Percentiles rank a stretch among this genome's conserved stretches.
These are phyloP conservation scores for Sclerotiophoma versabilis DNA, from an alignment of 2,329 filamentous ascomycete genomes.

Conservation along the genomic window DNA sequence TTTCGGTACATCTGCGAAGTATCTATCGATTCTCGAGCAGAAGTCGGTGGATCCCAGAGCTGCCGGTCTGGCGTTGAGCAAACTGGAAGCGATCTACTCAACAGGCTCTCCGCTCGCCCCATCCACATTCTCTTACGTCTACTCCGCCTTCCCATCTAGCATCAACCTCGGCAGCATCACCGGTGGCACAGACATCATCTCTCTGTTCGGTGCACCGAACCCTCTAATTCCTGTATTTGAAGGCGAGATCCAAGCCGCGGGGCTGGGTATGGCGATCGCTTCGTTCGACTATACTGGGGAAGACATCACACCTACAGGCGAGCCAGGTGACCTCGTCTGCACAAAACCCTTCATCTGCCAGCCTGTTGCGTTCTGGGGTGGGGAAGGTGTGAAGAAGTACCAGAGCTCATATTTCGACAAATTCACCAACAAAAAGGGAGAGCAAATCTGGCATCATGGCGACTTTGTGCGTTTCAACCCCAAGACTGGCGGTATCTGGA, in stretches of 20 bases:
- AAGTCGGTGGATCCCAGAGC: constrained; percentile 54
- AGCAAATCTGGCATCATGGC: constrained; percentile 87
- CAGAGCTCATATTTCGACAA: constrained; percentile 84
- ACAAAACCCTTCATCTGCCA: constrained; percentile 86
- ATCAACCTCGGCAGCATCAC: constrained; percentile 93
- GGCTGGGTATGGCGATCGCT: constrained; percentile 60
- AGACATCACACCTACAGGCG: constrained; percentile 66
- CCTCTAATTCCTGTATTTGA: constrained; percentile 58
- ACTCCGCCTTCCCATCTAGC: constrained; percentile 77
- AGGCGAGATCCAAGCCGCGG: constrained; percentile 59
- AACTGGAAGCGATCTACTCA: constrained; percentile 86
- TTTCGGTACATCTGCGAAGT: constrained; percentile 94
- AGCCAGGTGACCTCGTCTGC: constrained; percentile 89
- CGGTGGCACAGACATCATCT: constrained; percentile 95
- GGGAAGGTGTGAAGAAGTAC: constrained; percentile 77
- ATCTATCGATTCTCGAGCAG: constrained; percentile 88
- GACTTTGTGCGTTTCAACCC: constrained; percentile 83
- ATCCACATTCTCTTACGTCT: constrained; percentile 91
- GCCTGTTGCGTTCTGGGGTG: constrained; percentile 87
- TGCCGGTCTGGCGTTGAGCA: constrained; percentile 60
- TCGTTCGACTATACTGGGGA: constrained; percentile 62
- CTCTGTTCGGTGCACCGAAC: constrained; percentile 87
- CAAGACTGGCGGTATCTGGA: constrained; percentile 77
- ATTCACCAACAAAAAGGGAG: constrained; percentile 61
- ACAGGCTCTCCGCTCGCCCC: constrained; percentile 92